A percentile compares a stretch with the other conserved stretches of the same genome.
Conservation (phyloP, 2,329 filamentous ascomycete species). For the Fusarium sp. region DNA sequence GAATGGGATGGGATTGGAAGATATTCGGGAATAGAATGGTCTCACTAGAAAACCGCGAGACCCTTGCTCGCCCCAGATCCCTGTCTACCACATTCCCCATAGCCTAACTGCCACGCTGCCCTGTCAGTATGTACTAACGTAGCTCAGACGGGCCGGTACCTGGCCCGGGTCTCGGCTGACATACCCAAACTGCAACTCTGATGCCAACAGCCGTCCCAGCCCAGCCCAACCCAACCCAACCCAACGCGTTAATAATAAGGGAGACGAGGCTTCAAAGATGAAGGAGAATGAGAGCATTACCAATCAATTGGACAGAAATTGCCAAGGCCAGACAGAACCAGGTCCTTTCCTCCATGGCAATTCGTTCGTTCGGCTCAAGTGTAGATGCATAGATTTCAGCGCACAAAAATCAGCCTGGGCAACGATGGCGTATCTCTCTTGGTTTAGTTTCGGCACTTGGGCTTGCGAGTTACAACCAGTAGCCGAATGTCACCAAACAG, state of each 20-base stretch:
- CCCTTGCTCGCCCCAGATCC: slow-evolving; percentile 38
- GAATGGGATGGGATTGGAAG: slow-evolving; percentile 4
- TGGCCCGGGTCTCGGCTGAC: slow-evolving; percentile 15
- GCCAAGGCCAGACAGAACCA: slow-evolving; percentile 8
- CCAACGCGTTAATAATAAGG: neutral
- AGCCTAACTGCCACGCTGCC: neutral
- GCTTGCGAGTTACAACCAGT: neutral
- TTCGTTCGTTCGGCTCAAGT: no score
- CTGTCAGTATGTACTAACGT: slow-evolving; percentile 13
- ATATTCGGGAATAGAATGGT: slow-evolving; percentile 21
- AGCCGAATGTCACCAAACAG: neutral
- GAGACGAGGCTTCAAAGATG: neutral
- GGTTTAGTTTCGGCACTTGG: neutral
- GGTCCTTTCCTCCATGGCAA: neutral
- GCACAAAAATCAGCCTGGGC: no score
- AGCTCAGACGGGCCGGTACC: slow-evolving; percentile 33
- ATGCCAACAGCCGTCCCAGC: slow-evolving; percentile 2
- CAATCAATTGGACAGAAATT: slow-evolving; percentile 36
- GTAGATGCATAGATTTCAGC: no score
- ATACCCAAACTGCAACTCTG: slow-evolving; percentile 1
- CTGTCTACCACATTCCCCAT: slow-evolving; percentile 44
- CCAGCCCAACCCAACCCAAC: neutral
- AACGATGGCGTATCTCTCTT: neutral
- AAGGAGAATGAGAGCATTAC: neutral
- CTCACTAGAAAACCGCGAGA: neutral